A percentile compares a stretch with the other conserved stretches of the same genome.
Conservation (phyloP, 139 green algal species). For the Micromonas commoda region DNA sequence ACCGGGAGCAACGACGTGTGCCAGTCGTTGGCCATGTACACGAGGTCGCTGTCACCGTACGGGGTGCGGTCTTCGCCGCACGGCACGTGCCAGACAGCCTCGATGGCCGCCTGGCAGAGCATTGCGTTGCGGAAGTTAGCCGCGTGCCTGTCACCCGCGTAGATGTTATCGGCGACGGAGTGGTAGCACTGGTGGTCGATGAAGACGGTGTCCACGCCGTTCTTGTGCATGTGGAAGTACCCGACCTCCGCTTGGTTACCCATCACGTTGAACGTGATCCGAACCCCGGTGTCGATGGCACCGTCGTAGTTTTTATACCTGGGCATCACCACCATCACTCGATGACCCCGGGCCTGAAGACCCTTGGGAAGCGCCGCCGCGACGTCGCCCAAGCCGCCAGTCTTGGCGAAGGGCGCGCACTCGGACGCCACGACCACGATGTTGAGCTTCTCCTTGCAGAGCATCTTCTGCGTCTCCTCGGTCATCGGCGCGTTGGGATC, state of each 20-base stretch:
- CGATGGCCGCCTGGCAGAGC: conserved; percentile 73
- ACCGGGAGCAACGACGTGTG: conserved; percentile 55
- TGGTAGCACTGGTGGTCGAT: conserved; percentile 64
- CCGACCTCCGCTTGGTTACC: conserved; percentile 51
- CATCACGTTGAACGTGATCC: conserved; percentile 56
- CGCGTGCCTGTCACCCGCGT: conserved; percentile 41
- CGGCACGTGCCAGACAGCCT: conserved; percentile 77
- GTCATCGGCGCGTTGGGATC: background rate
- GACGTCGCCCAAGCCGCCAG: conserved; percentile 88
- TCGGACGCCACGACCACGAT: conserved; percentile 94
- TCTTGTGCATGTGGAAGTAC: conserved; percentile 28
- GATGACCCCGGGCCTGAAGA: conserved; percentile 51
- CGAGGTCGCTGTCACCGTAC: conserved; percentile 79
- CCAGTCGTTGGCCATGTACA: conserved; percentile 93
- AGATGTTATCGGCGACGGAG: conserved; percentile 55
- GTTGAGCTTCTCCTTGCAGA: conserved; percentile 19
- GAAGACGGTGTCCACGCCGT: conserved; percentile 55
- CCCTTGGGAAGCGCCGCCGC: conserved; percentile 79
- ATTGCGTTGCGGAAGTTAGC: conserved; percentile 45
- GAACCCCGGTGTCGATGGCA: conserved; percentile 83
- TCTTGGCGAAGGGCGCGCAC: conserved; percentile 95
- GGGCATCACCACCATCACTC: conserved; percentile 62
- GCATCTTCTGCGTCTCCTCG: background rate
- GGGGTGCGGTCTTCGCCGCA: conserved; percentile 55
- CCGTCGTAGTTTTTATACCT: conserved; percentile 88